phyloP scores from a whole-genome alignment of 495 filamentous ascomycete genomes.

The Hypoxylon rickii region DNA sequence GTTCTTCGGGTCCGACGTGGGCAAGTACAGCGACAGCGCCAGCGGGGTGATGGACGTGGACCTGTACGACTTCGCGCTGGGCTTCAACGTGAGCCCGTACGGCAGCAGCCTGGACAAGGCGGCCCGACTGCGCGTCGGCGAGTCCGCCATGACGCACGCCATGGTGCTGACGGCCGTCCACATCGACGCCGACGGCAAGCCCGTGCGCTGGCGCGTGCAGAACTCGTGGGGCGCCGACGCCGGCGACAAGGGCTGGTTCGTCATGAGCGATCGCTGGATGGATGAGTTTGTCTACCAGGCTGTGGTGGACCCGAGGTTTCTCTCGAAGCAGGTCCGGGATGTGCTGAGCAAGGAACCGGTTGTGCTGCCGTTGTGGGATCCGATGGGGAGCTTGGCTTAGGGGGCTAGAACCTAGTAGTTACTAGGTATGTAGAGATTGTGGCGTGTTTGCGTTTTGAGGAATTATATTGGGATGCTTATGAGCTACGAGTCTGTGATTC shows the following conservation, averaged over 20 bases:
- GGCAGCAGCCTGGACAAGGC: conserved; percentile 69
- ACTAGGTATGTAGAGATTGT: too few species aligned
- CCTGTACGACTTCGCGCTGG: conserved; percentile 74
- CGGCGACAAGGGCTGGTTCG: conserved; percentile 79
- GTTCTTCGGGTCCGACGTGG: conserved; percentile 89
- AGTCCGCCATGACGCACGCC: conserved; percentile 83
- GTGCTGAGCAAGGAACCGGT: conserved; percentile 70
- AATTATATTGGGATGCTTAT: too few species aligned
- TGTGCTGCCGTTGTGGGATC: conserved; percentile 82
- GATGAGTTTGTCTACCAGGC: conserved; percentile 86
- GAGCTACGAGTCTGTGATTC: too few species aligned
- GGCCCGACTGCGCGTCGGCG: conserved; percentile 68
- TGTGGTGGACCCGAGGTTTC: conserved; percentile 76
- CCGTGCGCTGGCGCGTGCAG: conserved; percentile 81
- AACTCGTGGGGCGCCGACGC: conserved; percentile 74
- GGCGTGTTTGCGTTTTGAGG: too few species aligned
- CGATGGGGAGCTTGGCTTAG: conserved; percentile 80
- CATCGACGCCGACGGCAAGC: conserved; percentile 60
- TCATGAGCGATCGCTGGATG: conserved; percentile 88
- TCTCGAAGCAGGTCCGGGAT: conserved; percentile 66
- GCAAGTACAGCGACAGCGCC: conserved; percentile 68
- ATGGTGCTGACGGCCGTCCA: conserved; percentile 91
- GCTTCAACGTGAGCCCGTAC: conserved; percentile 70
- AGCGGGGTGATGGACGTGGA: conserved; percentile 78
- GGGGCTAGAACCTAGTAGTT: background rate